phyloP scores from a whole-genome alignment of 177 flowering plant species.

The Vitis hybrid region DNA sequence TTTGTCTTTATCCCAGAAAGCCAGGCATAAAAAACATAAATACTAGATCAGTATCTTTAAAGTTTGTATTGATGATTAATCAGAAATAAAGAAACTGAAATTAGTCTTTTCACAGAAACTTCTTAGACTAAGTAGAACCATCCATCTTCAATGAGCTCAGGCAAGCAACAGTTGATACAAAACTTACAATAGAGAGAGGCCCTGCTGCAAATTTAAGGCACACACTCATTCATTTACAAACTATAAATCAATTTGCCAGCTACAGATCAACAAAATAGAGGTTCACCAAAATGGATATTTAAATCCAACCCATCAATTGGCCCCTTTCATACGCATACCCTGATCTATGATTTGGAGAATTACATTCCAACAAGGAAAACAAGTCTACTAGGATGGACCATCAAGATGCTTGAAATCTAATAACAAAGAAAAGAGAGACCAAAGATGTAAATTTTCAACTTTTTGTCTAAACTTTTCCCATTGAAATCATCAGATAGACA shows the following conservation, averaged over 20 bases:
- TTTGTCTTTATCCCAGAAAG: slow-evolving; percentile 29
- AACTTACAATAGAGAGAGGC: background rate
- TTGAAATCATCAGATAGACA: too few relatives aligned
- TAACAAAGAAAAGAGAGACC: too few relatives aligned
- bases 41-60: background rate
- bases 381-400: too few relatives aligned
- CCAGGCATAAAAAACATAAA: background rate
- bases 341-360: too few relatives aligned
- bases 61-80: background rate
- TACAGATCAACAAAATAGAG: background rate
- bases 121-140: background rate
- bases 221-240: background rate
- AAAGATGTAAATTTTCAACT: too few relatives aligned
- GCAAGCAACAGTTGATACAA: slow-evolving; percentile 2
- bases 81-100: background rate
- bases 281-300: background rate
- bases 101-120: background rate
- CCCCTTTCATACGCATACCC: too few relatives aligned
- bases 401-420: too few relatives aligned
- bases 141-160: background rate
- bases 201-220: background rate
- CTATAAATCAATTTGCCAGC: background rate
- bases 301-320: too few relatives aligned
- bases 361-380: too few relatives aligned
- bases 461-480: too few relatives aligned